Percentiles rank a stretch among this genome's conserved stretches.
phyloP scores from a whole-genome alignment of 805 yeast genomes.

The Phaffomyces antillensis region DNA sequence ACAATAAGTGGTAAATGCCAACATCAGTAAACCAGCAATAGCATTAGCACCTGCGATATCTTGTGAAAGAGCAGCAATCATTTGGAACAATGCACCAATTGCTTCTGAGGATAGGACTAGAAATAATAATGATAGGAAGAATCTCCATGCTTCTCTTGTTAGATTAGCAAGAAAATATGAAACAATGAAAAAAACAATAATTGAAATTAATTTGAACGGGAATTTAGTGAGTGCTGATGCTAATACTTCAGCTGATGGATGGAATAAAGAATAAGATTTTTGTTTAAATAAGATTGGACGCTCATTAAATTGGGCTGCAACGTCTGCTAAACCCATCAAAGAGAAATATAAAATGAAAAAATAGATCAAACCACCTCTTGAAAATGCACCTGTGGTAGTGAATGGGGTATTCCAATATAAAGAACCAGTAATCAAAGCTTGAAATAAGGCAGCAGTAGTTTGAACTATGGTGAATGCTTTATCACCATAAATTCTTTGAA shows the following conservation, averaged over 20 bases:
- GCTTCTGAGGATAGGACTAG: slow-evolving; percentile 36
- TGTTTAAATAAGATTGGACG: slow-evolving; percentile 65
- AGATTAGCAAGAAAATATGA: slow-evolving; percentile 52
- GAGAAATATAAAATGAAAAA: slow-evolving; percentile 50
- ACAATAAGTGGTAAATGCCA: slow-evolving; percentile 50
- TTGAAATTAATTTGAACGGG: slow-evolving; percentile 49
- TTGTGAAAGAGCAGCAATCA: slow-evolving; percentile 28
- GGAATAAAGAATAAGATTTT: slow-evolving; percentile 62
- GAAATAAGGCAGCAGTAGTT: slow-evolving; percentile 31
- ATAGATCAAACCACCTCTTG: slow-evolving; percentile 58
- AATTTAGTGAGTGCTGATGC: slow-evolving; percentile 54
- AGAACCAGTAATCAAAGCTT: slow-evolving; percentile 59
- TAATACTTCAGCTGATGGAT: slow-evolving; percentile 69
- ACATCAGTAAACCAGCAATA: slow-evolving; percentile 46
- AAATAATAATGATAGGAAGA: slow-evolving; percentile 44
- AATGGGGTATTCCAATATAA: slow-evolving; percentile 47
- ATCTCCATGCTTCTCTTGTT: slow-evolving; percentile 44
- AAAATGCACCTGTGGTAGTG: slow-evolving; percentile 49
- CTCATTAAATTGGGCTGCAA: slow-evolving; percentile 37
- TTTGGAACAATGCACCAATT: slow-evolving; percentile 46
- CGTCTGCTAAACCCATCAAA: slow-evolving; percentile 42
- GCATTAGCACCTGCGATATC: slow-evolving; percentile 41
- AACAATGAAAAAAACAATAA: slow-evolving; percentile 40
- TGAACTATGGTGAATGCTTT: slow-evolving; percentile 37
- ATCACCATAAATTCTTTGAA: slow-evolving; percentile 52